phyloP scores from a whole-genome alignment of 805 yeast genomes.

The Wickerhamiella cacticola region DNA sequence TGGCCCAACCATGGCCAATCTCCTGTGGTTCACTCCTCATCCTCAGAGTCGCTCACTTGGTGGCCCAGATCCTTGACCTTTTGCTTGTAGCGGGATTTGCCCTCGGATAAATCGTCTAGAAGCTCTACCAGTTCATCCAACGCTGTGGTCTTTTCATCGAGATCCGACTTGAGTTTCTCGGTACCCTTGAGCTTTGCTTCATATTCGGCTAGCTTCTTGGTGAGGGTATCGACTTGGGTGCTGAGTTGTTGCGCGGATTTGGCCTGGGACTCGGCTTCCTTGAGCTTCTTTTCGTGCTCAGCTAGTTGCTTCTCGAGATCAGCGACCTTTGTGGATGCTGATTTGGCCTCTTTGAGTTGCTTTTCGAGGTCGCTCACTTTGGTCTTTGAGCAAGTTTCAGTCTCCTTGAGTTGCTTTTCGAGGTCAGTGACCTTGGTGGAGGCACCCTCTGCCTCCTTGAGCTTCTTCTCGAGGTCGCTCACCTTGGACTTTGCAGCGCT shows the following conservation, averaged over 20 bases:
- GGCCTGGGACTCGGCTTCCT: neutral
- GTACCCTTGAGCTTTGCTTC: neutral
- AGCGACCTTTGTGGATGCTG: neutral
- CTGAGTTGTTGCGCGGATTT: neutral
- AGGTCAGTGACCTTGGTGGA: neutral
- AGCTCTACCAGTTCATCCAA: slow-evolving; percentile 66
- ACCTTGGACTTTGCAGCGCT: neutral
- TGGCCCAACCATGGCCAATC: too few relatives aligned
- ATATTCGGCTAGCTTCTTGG: neutral
- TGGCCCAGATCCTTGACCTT: slow-evolving; percentile 43
- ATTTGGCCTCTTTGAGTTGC: slow-evolving; percentile 11
- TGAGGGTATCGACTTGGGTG: neutral
- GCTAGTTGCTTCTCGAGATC: neutral
- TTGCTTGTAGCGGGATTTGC: slow-evolving; percentile 44
- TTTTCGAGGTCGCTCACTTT: neutral
- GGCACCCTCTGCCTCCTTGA: neutral
- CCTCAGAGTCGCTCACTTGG: slow-evolving; percentile 61
- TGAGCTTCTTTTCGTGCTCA: neutral
- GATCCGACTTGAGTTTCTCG: slow-evolving; percentile 13
- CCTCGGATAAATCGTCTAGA: slow-evolving; percentile 66
- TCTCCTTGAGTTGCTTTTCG: neutral
- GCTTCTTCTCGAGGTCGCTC: neutral
- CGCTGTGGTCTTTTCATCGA: slow-evolving; percentile 33
- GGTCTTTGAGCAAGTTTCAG: neutral
- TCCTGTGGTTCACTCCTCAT: slow-evolving; percentile 39